Base-by-base conservation (phyloP, 1,284 basidiomycete species). In the Entoloma clypeatum region DNA sequence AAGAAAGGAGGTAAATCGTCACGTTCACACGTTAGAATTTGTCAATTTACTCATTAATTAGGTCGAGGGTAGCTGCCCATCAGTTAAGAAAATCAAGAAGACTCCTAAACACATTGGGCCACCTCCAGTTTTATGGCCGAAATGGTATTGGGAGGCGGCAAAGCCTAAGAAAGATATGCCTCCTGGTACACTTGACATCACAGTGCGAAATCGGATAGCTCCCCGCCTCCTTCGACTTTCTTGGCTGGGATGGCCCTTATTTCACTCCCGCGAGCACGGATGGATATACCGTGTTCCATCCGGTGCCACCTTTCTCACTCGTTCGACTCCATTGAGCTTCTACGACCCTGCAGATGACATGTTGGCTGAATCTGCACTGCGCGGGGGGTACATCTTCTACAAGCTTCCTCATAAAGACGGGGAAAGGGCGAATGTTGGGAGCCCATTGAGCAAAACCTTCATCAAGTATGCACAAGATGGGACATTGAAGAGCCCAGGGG, bases 361-460 rank as follows among this genome's bases (percentile, higher is more conserved):
- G 2, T 65, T 91, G 13, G 62, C 70, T 33, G 72, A 77, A 31
- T 61, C 65, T 49, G 61, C 58, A 3, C 55, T 68, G 30, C 65
- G 67, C 7, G 56, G 63, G 5, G 73, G 71, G 2, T 82, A 70
- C 52, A 45, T 67, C 2, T 98, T 92, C 64, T 91, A 91, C 72
- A 95, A 96, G 63, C 73, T 99, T 1, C 96, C 94, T 1, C 96
- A 99, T 66, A 92, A 93, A 57, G 91, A 94, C 52, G 95, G 96
- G 3, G 95, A 96, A 47, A 77, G 77, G 27, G 88, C 91, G 31
- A 98, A 98, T 56, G 94, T 99, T 10, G 95, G 93, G 1, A 93
- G 77, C 50, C 94, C 95, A 0, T 77, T 99, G 8, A 77, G 81
- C 36, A 98, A 98, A 66, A 79, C 77, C 4, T 99, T 98, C 63